phyloP scores from a whole-genome alignment of 805 yeast species.

The Kluyveromyces siamensis region DNA sequence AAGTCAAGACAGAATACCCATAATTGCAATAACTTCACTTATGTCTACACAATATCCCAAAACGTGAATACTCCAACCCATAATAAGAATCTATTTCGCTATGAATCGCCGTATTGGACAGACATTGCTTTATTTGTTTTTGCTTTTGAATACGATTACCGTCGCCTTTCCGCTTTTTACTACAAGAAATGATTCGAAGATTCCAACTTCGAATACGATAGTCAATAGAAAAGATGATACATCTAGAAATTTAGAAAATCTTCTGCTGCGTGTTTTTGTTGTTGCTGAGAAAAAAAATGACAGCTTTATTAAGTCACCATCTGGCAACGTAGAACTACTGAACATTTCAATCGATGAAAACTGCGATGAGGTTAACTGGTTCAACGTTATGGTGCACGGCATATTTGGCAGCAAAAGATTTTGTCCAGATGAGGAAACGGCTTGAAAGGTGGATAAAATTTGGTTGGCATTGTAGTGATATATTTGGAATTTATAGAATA shows the following conservation, averaged over 20 bases:
- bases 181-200: not conserved
- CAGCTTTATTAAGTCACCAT: not conserved
- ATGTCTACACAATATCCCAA: too few species aligned
- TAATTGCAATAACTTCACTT: not conserved
- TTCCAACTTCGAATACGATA: not conserved
- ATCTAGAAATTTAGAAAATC: not conserved
- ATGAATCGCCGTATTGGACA: not conserved
- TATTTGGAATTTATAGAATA: too few species aligned
- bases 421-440: slow-evolving; percentile 10
- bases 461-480: too few species aligned
- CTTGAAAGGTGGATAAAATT: not conserved
- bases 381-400: slow-evolving; percentile 40
- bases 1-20: not conserved
- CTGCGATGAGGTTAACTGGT: slow-evolving; percentile 46
- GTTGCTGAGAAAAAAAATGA: not conserved
- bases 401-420: slow-evolving; percentile 38
- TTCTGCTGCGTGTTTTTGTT: not conserved
- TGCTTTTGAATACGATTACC: not conserved
- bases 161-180: not conserved
- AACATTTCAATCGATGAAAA: slow-evolving; percentile 9
- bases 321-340: not conserved
- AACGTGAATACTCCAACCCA: too few species aligned
- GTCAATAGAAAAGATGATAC: not conserved
- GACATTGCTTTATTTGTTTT: not conserved
- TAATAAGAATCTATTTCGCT: not conserved